Evolutionary conservation across 2,329 filamentous ascomycete genomes (phyloP), one percentile per base, ranked within the genome.

Genomic region (Magnaporthiopsis poae): DNA sequence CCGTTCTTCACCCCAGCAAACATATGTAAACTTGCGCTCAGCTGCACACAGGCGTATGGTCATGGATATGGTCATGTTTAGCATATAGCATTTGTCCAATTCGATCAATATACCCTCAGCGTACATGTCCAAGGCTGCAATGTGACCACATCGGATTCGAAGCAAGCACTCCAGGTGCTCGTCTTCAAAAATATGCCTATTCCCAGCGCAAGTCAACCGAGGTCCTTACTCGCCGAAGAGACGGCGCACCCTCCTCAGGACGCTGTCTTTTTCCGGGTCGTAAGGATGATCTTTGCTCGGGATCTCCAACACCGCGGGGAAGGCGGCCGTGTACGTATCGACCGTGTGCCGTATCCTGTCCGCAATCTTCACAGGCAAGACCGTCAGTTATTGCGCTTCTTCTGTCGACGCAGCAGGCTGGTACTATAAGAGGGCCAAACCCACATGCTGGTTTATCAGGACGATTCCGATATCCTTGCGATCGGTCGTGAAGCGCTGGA

Each of bases 251-350:
- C 95, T 86, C 80, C 93, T 90, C 79, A 99, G 78, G 61, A 99
- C 94, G 75, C 94, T 98, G 78, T 99, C 95, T 82, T 99, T 99
- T 80, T 99, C 95, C 0, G 95, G 95, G 73, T 99, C 94, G 75
- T 99, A 99, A 2, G 95, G 95, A 77, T 99, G 95, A 77, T 99
- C 95, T 83, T 99, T 99, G 80, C 92, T 96, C 31, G 95, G 95
- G 68, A 99, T 98, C 79, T 99, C 95, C 67, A 99, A 87, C 66
- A 99, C 85, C 29, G 92, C 89, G n/a, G 95, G 95, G 79, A 99
- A 99, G 5, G 95, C 93, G 64, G 94, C 91, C 27, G 92, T 94
- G 79, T 96, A 97, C 56, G 87, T 88, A 78, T 99, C 95, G 71
- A 99, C 89, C 69, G 89, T 88, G 76, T 94, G 86, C 77, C 95